A percentile compares a stretch with the other conserved stretches of the same genome.
These are phyloP conservation scores for Phialophora macrospora DNA, from an alignment of 2,329 filamentous ascomycete genomes.

Conservation along the genomic window DNA sequence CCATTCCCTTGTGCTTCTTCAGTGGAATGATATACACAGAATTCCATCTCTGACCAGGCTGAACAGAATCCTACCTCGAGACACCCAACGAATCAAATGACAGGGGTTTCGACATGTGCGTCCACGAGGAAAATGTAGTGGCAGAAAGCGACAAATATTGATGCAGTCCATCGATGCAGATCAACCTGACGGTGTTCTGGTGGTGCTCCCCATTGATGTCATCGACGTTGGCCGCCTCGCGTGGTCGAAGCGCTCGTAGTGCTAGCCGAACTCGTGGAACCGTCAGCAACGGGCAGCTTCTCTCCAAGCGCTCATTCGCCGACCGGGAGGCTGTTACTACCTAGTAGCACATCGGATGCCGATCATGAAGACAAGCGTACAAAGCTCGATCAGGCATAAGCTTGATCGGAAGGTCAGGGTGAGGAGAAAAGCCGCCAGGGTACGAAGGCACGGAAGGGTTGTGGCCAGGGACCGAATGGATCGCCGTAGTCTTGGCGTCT, in stretches of 20 bases:
- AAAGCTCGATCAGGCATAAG: constrained; percentile 1
- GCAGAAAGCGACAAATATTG: background rate
- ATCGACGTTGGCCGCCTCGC: background rate
- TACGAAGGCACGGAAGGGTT: too few species aligned
- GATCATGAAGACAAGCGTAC: background rate
- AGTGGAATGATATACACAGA: background rate
- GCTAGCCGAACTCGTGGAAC: too few species aligned
- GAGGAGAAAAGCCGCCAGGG: background rate
- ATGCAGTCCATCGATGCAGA: background rate
- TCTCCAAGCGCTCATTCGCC: background rate
- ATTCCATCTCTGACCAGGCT: background rate
- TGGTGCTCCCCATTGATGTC: background rate
- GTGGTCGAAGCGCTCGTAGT: background rate
- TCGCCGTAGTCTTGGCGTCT: background rate
- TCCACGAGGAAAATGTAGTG: background rate
- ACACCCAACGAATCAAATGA: background rate
- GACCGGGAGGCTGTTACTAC: background rate
- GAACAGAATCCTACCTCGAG: background rate
- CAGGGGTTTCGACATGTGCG: background rate
- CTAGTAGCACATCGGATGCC: background rate
- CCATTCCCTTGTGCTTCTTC: background rate
- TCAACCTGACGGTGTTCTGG: background rate
- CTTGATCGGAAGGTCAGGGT: background rate
- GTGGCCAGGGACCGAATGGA: too few species aligned
- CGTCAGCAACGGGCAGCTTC: background rate